phyloP scores from a whole-genome alignment of 257 asterid genomes.

The Nicotiana attenuata region DNA sequence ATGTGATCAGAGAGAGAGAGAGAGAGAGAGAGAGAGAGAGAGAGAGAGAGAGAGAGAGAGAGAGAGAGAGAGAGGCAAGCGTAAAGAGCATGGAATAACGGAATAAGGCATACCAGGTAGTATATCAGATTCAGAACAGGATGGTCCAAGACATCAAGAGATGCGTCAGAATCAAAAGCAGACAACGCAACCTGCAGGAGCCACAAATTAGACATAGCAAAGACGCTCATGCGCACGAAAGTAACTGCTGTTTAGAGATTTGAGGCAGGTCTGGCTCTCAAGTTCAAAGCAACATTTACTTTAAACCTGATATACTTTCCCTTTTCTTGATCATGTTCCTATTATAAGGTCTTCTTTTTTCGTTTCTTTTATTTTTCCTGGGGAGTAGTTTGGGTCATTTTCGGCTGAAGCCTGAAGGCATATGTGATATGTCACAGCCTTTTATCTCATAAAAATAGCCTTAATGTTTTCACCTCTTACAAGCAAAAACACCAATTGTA shows the following conservation, averaged over 20 bases:
- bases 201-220: conserved; percentile 1
- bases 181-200: conserved; percentile 64
- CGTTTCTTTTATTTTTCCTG: not conserved
- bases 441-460: not conserved
- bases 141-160: conserved; percentile 80
- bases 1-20: not conserved
- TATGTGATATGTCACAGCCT: not conserved
- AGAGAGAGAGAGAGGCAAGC: not conserved
- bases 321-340: not conserved
- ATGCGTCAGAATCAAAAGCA: conserved; percentile 69
- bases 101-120: conserved; percentile 48
- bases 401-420: not conserved
- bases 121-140: conserved; percentile 74
- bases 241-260: not conserved
- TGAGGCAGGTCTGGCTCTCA: not conserved
- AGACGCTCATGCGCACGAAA: not conserved
- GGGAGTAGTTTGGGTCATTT: not conserved
- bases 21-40: not conserved
- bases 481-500: not conserved
- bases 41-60: not conserved
- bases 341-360: not conserved
- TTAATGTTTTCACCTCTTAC: not conserved
- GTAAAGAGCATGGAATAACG: not conserved
- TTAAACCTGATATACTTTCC: not conserved
- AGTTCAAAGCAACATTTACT: not conserved